phyloP scores from a whole-genome alignment of 768 basidiomycete species.

The Paxillus rubicundulus region DNA sequence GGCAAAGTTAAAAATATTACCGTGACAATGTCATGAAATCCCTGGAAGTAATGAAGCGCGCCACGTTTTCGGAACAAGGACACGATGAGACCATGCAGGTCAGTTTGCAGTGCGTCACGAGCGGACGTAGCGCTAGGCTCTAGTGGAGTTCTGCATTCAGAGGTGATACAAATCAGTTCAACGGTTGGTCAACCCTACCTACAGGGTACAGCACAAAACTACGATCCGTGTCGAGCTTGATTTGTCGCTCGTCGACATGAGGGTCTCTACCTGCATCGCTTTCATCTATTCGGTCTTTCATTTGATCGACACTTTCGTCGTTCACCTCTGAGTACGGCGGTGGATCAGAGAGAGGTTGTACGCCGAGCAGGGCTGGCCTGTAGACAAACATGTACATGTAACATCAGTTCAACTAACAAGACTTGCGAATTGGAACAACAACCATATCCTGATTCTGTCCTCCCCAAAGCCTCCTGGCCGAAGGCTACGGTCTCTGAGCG shows the following conservation, averaged over 20 bases:
- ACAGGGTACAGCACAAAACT: slow-evolving; percentile 92
- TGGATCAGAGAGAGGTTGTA: slow-evolving; percentile 41
- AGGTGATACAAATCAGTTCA: slow-evolving; percentile 5
- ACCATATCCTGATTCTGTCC: slow-evolving; percentile 58
- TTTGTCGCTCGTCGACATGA: slow-evolving; percentile 84
- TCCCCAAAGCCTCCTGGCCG: slow-evolving; percentile 62
- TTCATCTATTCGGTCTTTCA: neutral
- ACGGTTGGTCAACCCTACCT: slow-evolving; percentile 47
- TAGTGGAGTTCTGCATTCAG: slow-evolving; percentile 16
- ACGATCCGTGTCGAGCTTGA: slow-evolving; percentile 84
- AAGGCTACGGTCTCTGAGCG: slow-evolving; percentile 47
- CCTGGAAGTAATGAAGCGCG: slow-evolving; percentile 82
- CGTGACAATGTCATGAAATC: slow-evolving; percentile 90
- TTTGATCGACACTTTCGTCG: slow-evolving; percentile 2
- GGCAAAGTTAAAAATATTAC: slow-evolving; percentile 79
- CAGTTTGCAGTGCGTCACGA: slow-evolving; percentile 57
- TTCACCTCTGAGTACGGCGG: slow-evolving; percentile 27
- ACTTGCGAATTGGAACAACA: slow-evolving; percentile 18
- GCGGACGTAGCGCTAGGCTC: slow-evolving; percentile 13
- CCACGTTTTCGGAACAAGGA: slow-evolving; percentile 71
- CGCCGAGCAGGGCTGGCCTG: slow-evolving; percentile 31
- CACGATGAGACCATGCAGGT: slow-evolving; percentile 72
- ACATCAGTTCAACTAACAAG: slow-evolving; percentile 17
- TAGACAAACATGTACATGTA: neutral
- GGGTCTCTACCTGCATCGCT: slow-evolving; percentile 13